Evolutionary conservation across 495 filamentous ascomycete genomes (phyloP).

Genomic region (Aspergillus olivimuriae): DNA sequence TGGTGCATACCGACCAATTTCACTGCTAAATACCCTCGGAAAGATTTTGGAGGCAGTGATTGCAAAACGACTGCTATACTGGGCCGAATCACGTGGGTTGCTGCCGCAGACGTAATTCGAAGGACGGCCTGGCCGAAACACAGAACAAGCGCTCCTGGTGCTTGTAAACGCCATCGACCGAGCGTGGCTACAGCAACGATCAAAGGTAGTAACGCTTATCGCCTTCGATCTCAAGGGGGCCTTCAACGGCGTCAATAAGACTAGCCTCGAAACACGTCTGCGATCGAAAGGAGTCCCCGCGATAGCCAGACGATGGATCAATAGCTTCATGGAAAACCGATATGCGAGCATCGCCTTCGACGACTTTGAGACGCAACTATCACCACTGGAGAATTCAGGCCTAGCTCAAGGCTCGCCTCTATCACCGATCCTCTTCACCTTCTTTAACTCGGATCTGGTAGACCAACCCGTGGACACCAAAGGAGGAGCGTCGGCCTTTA

Average conservation of each 20-base stretch:
- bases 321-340: constrained; percentile 19
- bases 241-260: constrained; percentile 24
- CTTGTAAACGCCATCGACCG: constrained; percentile 20
- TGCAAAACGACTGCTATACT: constrained; percentile 14
- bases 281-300: constrained; percentile 16
- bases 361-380: constrained; percentile 12
- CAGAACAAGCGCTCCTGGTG: constrained; percentile 20
- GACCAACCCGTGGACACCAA: constrained; percentile 15
- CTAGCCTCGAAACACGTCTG: constrained; percentile 16
- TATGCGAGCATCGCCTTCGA: constrained; percentile 19
- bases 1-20: constrained; percentile 20
- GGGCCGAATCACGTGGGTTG: constrained; percentile 16
- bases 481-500: constrained; percentile 19
- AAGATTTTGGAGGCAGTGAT: constrained; percentile 23
- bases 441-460: constrained; percentile 25
- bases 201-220: constrained; percentile 16
- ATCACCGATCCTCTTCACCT: constrained; percentile 21
- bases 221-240: constrained; percentile 24
- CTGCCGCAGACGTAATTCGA: constrained; percentile 23
- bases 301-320: constrained; percentile 15
- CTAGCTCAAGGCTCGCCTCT: constrained; percentile 23
- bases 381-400: constrained; percentile 16
- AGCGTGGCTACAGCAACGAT: constrained; percentile 18
- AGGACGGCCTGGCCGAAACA: constrained; percentile 15
- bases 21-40: constrained; percentile 22